phyloP scores from a whole-genome alignment of 2,329 filamentous ascomycete genomes.

The Sclerotinia trifoliorum region DNA sequence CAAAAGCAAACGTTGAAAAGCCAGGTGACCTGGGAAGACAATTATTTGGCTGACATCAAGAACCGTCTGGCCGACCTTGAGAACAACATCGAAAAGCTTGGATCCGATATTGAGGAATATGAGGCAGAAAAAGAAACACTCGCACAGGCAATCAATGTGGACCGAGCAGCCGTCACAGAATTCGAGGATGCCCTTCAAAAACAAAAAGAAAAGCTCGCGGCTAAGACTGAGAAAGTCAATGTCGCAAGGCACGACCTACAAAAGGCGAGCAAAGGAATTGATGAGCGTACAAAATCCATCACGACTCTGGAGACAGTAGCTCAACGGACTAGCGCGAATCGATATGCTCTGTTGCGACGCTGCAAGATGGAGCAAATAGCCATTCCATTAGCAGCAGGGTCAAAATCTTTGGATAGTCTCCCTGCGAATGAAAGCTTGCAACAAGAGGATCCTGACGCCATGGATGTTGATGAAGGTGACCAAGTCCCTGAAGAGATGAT shows the following conservation, averaged over 20 bases:
- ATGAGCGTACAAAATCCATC: conserved; percentile 71
- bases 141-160: conserved; percentile 67
- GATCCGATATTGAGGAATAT: conserved; percentile 67
- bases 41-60: conserved; percentile 56
- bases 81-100: conserved; percentile 62
- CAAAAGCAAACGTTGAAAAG: conserved; percentile 75
- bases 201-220: conserved; percentile 63
- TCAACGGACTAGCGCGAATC: conserved; percentile 78
- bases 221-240: conserved; percentile 73
- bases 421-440: conserved; percentile 83
- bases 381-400: conserved; percentile 73
- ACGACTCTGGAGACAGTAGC: conserved; percentile 78
- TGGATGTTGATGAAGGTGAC: conserved; percentile 81
- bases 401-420: conserved; percentile 70
- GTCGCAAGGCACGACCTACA: conserved; percentile 77
- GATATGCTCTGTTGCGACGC: conserved; percentile 79
- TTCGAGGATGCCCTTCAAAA: conserved; percentile 70
- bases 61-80: conserved; percentile 68
- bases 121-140: conserved; percentile 71
- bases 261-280: conserved; percentile 81
- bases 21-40: conserved; percentile 57
- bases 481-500: conserved; percentile 66
- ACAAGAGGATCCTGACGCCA: conserved; percentile 77
- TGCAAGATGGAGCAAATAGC: conserved; percentile 94
- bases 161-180: conserved; percentile 74